Evolutionary conservation across 441 rosid species (phyloP).

Genomic region (Heliophila coronopifolia): DNA sequence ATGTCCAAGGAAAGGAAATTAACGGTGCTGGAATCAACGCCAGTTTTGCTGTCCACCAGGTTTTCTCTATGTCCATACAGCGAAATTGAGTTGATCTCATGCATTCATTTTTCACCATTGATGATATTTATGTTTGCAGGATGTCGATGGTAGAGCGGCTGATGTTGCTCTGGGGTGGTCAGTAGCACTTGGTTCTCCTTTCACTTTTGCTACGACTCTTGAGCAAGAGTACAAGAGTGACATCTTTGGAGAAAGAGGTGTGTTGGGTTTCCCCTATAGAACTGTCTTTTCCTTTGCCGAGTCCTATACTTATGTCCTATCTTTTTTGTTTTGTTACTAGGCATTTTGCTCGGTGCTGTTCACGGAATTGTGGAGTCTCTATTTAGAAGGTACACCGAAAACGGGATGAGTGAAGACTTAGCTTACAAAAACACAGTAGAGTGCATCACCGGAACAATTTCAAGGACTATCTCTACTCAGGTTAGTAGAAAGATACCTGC

Average conservation of each 20-base stretch:
- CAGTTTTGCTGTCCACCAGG: constrained; percentile 93
- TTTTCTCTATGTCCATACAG: constrained; percentile 17
- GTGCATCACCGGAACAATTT: constrained; percentile 76
- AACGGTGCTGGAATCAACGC: constrained; percentile 96
- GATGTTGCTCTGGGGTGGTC: constrained; percentile 97
- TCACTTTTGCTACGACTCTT: constrained; percentile 86
- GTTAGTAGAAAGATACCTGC: constrained; percentile 27
- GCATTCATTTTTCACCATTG: not conserved
- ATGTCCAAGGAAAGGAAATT: constrained; percentile 86
- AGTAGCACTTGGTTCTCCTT: constrained; percentile 93
- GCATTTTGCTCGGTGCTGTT: constrained; percentile 90
- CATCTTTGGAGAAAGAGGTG: constrained; percentile 93
- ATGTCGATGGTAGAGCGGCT: constrained; percentile 90
- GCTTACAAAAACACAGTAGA: constrained; percentile 94
- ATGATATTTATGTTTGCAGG: constrained; percentile 35
- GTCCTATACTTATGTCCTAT: not conserved
- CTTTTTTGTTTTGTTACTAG: constrained; percentile 27
- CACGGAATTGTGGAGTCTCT: constrained; percentile 88
- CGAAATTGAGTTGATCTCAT: not conserved
- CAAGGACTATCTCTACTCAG: constrained; percentile 78
- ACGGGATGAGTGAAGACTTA: constrained; percentile 68
- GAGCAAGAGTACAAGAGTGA: constrained; percentile 97
- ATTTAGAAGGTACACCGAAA: constrained; percentile 81
- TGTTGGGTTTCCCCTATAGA: constrained; percentile 10
- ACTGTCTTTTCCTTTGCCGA: not conserved